A percentile compares a stretch with the other conserved stretches of the same genome.
These are phyloP conservation scores for Cryptococcus sp. DNA, from an alignment of 1,284 basidiomycete species.

Conservation along the genomic window DNA sequence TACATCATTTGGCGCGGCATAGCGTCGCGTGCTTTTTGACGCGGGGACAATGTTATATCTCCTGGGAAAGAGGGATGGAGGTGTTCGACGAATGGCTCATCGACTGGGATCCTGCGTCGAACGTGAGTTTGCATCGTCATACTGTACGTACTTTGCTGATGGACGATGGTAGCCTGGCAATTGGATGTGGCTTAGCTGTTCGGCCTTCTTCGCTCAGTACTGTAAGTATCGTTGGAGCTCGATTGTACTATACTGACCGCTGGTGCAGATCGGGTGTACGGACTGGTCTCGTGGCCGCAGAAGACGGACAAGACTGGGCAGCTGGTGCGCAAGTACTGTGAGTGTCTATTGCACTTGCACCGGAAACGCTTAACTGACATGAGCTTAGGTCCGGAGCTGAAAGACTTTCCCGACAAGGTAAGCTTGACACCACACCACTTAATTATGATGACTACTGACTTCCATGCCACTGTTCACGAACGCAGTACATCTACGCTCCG, in stretches of 20 bases:
- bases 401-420: constrained; percentile 54
- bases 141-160: neutral
- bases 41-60: constrained; percentile 61
- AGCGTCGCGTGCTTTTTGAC: constrained; percentile 61
- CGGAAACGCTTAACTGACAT: neutral
- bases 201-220: constrained; percentile 55
- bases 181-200: constrained; percentile 60
- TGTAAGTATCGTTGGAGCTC: constrained; percentile 24
- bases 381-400: constrained; percentile 51
- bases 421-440: constrained; percentile 4
- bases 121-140: constrained; percentile 32
- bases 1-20: constrained; percentile 59
- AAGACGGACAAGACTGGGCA: constrained; percentile 57
- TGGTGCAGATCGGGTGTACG: constrained; percentile 51
- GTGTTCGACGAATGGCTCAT: constrained; percentile 55
- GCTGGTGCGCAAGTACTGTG: constrained; percentile 56
- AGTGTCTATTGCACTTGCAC: constrained; percentile 2
- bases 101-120: neutral
- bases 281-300: constrained; percentile 54
- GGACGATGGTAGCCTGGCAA: constrained; percentile 47
- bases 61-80: constrained; percentile 61
- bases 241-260: constrained; percentile 9
- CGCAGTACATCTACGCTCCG: constrained; percentile 53
- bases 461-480: neutral
- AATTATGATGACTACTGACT: neutral